Base-by-base conservation (phyloP, 768 basidiomycete species). In the Pleurotus ostreatus region DNA sequence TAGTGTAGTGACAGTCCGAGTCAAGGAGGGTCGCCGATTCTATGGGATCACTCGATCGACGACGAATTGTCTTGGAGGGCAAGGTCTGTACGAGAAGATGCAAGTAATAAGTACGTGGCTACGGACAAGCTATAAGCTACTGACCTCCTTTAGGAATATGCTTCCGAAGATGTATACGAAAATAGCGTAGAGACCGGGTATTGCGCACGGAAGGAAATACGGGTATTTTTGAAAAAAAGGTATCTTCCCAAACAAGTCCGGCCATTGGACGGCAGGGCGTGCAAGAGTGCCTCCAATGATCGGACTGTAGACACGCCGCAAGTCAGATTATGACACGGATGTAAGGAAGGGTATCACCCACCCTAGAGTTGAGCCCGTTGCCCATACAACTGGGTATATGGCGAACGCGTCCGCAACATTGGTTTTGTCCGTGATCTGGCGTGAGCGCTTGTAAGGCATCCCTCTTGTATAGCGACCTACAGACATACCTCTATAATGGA, bases 221-320 rank as follows among this genome's bases (percentile, higher is more conserved):
- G 82, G 82, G 62, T 83, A 79, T 30, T 61, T 66, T 55, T 69
- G 74, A 61, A 80, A 67, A 55, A 83, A 78, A 4, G 62, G 63
- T n/a, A 65, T 71, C 25, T 68, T 44, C 15, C 78, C 77, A 56
- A 83, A 83, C 2, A 73, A 40, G n/a, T 60, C 55, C 0, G 81
- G 79, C 60, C 80, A 81, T 1, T 72, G 76, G 40, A 78, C 78
- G 20, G 66, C 70, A 4, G 81, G 81, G n/a, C 69, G 71, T 6
- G 81, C 76, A 13, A 83, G 62, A 20, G 68, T 63, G 16, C 81
- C 81, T 18, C 81, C 81, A 13, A 83, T 67, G 26, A 75, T 66
- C 41, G 81, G 81, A 1, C 82, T 59, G 51, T 13, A n/a, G 26
- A 40, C 55, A 56, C n/a, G 26, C 39, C 34, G 51, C 20, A 13